Evolutionary conservation across 352 stramenopile genomes (phyloP), one percentile per base, ranked within the genome.

Genomic region (Phytophthora tentaculata): DNA sequence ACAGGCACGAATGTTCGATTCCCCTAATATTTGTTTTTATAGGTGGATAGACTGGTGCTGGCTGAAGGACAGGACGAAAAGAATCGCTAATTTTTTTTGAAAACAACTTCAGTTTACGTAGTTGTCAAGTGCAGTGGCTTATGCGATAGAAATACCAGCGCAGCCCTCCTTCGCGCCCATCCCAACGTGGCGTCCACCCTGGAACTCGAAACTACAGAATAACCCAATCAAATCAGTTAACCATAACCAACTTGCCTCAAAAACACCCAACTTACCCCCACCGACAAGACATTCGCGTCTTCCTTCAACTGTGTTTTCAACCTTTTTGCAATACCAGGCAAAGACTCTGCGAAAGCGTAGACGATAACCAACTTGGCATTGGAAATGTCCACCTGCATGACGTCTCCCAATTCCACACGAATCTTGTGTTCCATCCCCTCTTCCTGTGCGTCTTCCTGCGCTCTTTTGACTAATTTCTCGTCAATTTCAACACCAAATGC

Each of bases 91-190:
- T n/a, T n/a, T n/a, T n/a, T n/a, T n/a, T n/a, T n/a, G n/a, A n/a
- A n/a, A n/a, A n/a, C n/a, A n/a, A n/a, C n/a, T n/a, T n/a, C n/a
- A n/a, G n/a, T n/a, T n/a, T n/a, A n/a, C n/a, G 28, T 8, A 32
- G 28, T 39, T 39, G 2, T 39, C 14, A 10, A 39, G 10, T 39
- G 39, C 55, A 75, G 22, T 71, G 51, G 13, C 35, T 50, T 61
- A 95, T 79, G 10, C 81, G 73, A 57, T 96, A 96, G 1, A 91
- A 79, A 51, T 96, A 96, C 83, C 86, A 95, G 1, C 83, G 74
- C 37, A 93, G 61, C 24, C 79, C 85, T 44, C 63, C 66, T 10
- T 86, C 75, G 19, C 77, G 67, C 12, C 88, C 83, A 0, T 60
- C 80, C 74, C 76, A 92, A 8, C 64, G 60, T 1, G 88, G 76